These are phyloP conservation scores for Poa pratensis DNA, from an alignment of 176 grass and related monocot species.

Conservation along the genomic window DNA sequence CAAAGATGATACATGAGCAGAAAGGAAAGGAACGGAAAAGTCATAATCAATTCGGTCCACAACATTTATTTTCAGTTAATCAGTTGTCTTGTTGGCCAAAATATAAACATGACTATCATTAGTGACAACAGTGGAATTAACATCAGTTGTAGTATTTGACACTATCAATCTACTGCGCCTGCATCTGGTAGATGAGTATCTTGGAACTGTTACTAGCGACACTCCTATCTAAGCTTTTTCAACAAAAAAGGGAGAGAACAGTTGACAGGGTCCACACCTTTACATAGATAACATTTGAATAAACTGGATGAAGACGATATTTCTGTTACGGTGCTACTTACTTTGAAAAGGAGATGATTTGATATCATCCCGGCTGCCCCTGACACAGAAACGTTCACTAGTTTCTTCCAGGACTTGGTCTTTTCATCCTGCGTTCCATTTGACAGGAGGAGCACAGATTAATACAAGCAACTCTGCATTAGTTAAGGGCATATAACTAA, in stretches of 20 bases:
- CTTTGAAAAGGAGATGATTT: slow-evolving; percentile 96
- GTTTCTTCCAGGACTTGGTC: slow-evolving; percentile 88
- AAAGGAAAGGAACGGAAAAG: not conserved
- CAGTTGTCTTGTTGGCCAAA: not conserved
- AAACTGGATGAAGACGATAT: not conserved
- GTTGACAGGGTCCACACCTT: not conserved
- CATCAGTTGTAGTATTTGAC: not conserved
- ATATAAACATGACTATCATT: not conserved
- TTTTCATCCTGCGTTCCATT: slow-evolving; percentile 53
- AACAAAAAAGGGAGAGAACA: not conserved
- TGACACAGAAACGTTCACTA: slow-evolving; percentile 85
- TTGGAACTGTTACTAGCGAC: not conserved
- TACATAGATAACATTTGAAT: not conserved
- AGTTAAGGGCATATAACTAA: not conserved
- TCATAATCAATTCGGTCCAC: not conserved
- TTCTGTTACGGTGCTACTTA: slow-evolving; percentile 25
- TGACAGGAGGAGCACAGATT: not conserved
- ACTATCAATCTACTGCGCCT: not conserved
- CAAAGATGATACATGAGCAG: not conserved
- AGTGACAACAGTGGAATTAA: not conserved
- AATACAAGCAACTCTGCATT: not conserved
- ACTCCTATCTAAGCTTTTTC: not conserved
- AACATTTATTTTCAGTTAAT: not conserved
- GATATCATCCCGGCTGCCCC: slow-evolving; percentile 96
- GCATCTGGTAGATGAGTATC: not conserved